Evolutionary conservation across 108 stramenopile genomes (phyloP).

Genomic region (Fragilariopsis cylindrus): DNA sequence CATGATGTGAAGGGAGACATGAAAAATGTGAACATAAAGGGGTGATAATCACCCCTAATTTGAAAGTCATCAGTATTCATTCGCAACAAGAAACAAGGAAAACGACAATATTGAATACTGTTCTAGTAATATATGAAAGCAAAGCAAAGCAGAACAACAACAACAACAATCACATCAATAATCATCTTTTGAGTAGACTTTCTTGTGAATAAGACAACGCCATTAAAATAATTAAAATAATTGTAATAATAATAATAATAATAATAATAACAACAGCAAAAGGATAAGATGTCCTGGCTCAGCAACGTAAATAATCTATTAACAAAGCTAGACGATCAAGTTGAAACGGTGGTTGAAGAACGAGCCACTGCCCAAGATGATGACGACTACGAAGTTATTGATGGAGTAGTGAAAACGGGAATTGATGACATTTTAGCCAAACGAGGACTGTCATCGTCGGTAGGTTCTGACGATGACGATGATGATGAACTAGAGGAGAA

Average conservation of each 20-base stretch:
- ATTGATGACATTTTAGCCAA: slow-evolving; percentile 48
- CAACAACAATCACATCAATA: no score
- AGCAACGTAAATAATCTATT: slow-evolving; percentile 61
- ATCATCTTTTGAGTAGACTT: no score
- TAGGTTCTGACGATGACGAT: slow-evolving; percentile 19
- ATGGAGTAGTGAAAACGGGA: not conserved
- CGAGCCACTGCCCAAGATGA: slow-evolving; percentile 22
- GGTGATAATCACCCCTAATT: no score
- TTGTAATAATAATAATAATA: not conserved
- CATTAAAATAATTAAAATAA: no score
- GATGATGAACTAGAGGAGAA: slow-evolving; percentile 1
- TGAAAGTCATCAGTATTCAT: no score
- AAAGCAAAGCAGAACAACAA: no score
- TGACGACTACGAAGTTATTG: slow-evolving; percentile 18
- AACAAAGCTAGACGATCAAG: slow-evolving; percentile 70
- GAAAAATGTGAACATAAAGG: no score
- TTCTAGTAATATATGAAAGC: no score
- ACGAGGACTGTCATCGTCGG: slow-evolving; percentile 37
- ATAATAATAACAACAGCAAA: not conserved
- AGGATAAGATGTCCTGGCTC: slow-evolving; percentile 54
- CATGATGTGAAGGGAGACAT: no score
- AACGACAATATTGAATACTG: no score
- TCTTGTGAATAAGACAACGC: no score
- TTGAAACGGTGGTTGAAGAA: slow-evolving; percentile 70
- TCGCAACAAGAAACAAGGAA: no score